Base-by-base conservation (phyloP, 202 grass and related monocot species). In the Cymbopogon flexuosus region DNA sequence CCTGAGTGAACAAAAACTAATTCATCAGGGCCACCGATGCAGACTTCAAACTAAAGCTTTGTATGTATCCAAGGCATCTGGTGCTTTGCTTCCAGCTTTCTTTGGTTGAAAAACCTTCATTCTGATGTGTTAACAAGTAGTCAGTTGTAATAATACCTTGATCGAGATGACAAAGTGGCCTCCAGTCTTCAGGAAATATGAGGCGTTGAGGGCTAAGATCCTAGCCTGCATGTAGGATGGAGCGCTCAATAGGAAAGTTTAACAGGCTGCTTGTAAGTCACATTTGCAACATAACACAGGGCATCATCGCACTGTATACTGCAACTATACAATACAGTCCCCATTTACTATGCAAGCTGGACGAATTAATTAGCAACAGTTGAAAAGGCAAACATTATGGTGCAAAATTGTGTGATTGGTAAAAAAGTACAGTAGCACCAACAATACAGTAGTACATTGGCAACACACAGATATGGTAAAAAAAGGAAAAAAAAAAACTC, bases 161-260 rank as follows among this genome's bases (percentile, higher is more conserved):
- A 97, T 97, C 5, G 94, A 97, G 49, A 97, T 97, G 68, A 97
- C 94, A 36, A 97, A 97, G 70, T 94, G 94, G 10, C 94, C 94
- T 21, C 94, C 92, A 13, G 87, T 94, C 90, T 97, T 97, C 84
- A 97, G 23, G 60, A 94, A 97, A 73, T 93, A 97, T 1, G 95
- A 97, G 3, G 90, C 90, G 61, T 97, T 97, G 21, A 94, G 75
- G 57, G 92, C 95, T 79, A 97, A 84, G 39, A 97, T 94, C 81
- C 95, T 97, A 83, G 94, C 92, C 94, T 97, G 49, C 47, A 51
- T 51, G 88, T 29, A 78, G 34, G 13, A 78, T 1, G 4, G 15
- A 51, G 15, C 6, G 18, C 8, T 6, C 49, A 54, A 54, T 8
- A 51, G 49, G 49, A 54, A 54, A 19, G 49, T 54, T 54, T 54